A percentile compares a stretch with the other conserved stretches of the same genome.
Conservation (phyloP, 2,329 filamentous ascomycete genomes). For the Colletotrichum tropicicola region DNA sequence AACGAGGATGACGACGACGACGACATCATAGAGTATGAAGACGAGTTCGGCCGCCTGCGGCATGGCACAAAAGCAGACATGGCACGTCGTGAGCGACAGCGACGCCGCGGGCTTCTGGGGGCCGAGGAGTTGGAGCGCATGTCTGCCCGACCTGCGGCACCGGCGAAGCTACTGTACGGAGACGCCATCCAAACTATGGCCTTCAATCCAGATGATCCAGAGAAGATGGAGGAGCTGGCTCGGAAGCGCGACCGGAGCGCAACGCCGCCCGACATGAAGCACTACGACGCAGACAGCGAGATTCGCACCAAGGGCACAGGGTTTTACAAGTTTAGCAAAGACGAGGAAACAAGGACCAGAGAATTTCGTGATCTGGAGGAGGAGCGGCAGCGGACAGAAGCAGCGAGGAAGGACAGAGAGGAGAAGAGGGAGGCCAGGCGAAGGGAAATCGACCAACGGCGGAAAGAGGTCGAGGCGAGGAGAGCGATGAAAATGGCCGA, state of each 20-base stretch:
- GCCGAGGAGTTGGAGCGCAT: slow-evolving; percentile 73
- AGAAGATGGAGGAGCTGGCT: slow-evolving; percentile 82
- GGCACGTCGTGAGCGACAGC: slow-evolving; percentile 67
- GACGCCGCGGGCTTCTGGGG: slow-evolving; percentile 59
- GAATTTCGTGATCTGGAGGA: slow-evolving; percentile 82
- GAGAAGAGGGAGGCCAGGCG: slow-evolving; percentile 67
- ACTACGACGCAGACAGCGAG: slow-evolving; percentile 89
- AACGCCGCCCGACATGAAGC: slow-evolving; percentile 81
- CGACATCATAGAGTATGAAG: slow-evolving; percentile 82
- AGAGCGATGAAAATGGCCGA: slow-evolving; percentile 76
- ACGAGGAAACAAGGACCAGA: slow-evolving; percentile 68
- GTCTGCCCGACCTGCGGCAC: slow-evolving; percentile 73
- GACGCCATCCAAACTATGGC: slow-evolving; percentile 85
- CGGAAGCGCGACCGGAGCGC: slow-evolving; percentile 79
- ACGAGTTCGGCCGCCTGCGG: slow-evolving; percentile 90
- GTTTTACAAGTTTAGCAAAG: slow-evolving; percentile 88
- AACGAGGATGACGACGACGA: slow-evolving; percentile 50
- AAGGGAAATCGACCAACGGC: slow-evolving; percentile 70
- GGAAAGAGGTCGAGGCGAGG: slow-evolving; percentile 67
- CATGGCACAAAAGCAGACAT: slow-evolving; percentile 76
- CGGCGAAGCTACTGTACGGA: slow-evolving; percentile 80
- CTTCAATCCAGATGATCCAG: slow-evolving; percentile 78
- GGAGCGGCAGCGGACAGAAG: slow-evolving; percentile 75
- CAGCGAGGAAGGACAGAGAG: slow-evolving; percentile 63
- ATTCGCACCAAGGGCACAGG: slow-evolving; percentile 88